phyloP scores from a whole-genome alignment of 805 yeast species.

The Kodamaea laetipori region DNA sequence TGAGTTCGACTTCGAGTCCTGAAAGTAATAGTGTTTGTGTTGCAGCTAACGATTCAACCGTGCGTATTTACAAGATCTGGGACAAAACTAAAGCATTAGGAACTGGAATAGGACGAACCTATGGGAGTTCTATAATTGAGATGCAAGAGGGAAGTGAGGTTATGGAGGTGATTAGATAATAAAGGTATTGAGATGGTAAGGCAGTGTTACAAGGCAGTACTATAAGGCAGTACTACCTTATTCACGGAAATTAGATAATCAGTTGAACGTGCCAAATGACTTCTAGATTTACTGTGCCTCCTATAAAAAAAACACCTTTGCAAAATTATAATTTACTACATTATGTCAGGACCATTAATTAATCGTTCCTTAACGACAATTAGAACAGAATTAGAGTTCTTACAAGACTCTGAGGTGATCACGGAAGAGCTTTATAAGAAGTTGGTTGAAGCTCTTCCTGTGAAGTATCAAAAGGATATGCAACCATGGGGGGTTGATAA shows the following conservation, averaged over 20 bases:
- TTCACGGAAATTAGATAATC: too few relatives aligned
- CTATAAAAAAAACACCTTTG: neutral
- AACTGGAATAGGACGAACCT: slow-evolving; percentile 1
- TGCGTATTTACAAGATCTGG: slow-evolving; percentile 78
- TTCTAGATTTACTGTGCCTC: neutral
- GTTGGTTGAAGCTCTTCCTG: slow-evolving; percentile 56
- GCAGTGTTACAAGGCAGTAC: too few relatives aligned
- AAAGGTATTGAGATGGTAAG: too few relatives aligned
- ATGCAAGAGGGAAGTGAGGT: slow-evolving; percentile 13
- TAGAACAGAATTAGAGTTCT: slow-evolving; percentile 77
- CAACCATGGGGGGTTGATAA: slow-evolving; percentile 48
- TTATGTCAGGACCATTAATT: slow-evolving; percentile 58
- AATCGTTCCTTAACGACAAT: slow-evolving; percentile 79
- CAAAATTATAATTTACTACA: too few relatives aligned
- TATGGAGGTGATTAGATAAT: neutral
- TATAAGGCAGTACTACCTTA: too few relatives aligned
- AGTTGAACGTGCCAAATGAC: too few relatives aligned
- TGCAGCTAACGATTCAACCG: slow-evolving; percentile 77
- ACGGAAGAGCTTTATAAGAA: slow-evolving; percentile 55
- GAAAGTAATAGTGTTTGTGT: slow-evolving; percentile 64
- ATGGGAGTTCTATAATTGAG: slow-evolving; percentile 16
- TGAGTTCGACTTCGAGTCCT: slow-evolving; percentile 70
- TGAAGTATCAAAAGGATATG: slow-evolving; percentile 53
- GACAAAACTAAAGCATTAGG: slow-evolving; percentile 13
- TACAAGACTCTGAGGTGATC: slow-evolving; percentile 73